Conservation (phyloP, 2,329 filamentous ascomycete species). For the Cryphonectria nitschkei region DNA sequence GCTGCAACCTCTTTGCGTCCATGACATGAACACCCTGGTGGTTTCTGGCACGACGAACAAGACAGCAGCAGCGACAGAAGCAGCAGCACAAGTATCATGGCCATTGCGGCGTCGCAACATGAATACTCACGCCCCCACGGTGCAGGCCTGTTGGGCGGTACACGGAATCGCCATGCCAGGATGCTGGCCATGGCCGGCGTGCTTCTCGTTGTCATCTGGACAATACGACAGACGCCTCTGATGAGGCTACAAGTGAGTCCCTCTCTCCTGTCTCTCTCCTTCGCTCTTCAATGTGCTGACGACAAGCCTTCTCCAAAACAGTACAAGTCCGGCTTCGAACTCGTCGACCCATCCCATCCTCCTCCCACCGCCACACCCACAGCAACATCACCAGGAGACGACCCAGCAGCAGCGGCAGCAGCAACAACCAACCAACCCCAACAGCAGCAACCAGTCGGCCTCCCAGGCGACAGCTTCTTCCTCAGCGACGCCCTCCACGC, state of each 20-base stretch:
- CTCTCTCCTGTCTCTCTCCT: not conserved
- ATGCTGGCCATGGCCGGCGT: slow-evolving; percentile 23
- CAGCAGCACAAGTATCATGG: slow-evolving; percentile 16
- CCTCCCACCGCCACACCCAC: slow-evolving; percentile 1
- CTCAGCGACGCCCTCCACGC: slow-evolving; percentile 24
- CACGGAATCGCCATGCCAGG: slow-evolving; percentile 23
- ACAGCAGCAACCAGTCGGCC: slow-evolving; percentile 1
- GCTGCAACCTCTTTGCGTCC: not conserved
- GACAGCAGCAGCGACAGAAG: too few species aligned
- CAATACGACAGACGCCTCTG: slow-evolving; percentile 18
- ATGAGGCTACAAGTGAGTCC: slow-evolving; percentile 9
- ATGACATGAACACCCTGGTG: not conserved
- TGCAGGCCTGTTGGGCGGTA: slow-evolving; percentile 19
- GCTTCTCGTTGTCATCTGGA: slow-evolving; percentile 25
- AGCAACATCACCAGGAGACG: not conserved
- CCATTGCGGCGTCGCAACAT: slow-evolving; percentile 8
- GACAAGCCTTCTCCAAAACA: not conserved
- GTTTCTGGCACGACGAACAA: not conserved
- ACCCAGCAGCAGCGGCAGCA: too few species aligned
- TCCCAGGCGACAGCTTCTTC: slow-evolving; percentile 26
- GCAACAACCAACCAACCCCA: not conserved
- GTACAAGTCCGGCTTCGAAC: slow-evolving; percentile 25
- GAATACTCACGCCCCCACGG: slow-evolving; percentile 7
- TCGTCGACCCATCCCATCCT: slow-evolving; percentile 18
- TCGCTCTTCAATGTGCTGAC: not conserved